Evolutionary conservation across 805 yeast species (phyloP).

Genomic region (Pichia gijzeniarum): DNA sequence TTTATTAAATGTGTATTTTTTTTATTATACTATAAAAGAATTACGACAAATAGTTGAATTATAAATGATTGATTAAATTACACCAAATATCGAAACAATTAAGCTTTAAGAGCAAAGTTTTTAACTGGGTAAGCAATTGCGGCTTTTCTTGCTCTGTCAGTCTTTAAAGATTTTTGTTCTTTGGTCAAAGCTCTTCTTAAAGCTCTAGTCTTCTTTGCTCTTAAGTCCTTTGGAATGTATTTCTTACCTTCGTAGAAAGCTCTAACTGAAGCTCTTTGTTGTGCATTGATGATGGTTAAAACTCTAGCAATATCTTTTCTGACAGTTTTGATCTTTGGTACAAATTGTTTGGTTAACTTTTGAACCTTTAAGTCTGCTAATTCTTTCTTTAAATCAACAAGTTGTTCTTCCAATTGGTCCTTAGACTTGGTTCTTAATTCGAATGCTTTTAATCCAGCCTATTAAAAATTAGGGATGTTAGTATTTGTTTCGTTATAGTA

Average conservation of each 20-base stretch:
- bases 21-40: constrained; percentile 5
- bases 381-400: constrained; percentile 94
- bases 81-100: constrained; percentile 28
- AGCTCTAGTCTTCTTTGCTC: constrained; percentile 99
- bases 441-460: constrained; percentile 91
- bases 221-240: constrained; percentile 96
- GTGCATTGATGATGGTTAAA: constrained; percentile 92
- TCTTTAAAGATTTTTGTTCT: constrained; percentile 72
- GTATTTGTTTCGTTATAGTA: constrained; percentile 5
- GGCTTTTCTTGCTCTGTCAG: constrained; percentile 88
- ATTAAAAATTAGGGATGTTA: background rate
- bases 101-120: constrained; percentile 98
- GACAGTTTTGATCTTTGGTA: constrained; percentile 94
- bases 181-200: constrained; percentile 94
- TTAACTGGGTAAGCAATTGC: constrained; percentile 96
- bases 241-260: constrained; percentile 93
- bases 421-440: constrained; percentile 96
- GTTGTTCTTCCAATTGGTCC: constrained; percentile 92
- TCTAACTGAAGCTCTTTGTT: constrained; percentile 93
- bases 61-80: background rate
- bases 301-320: constrained; percentile 99
- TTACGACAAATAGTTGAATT: constrained; percentile 1
- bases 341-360: constrained; percentile 84
- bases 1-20: background rate
- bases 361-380: constrained; percentile 94